Base-by-base conservation (phyloP, 192 early-diverging fungal species). In the Entomortierella beljakovae region DNA sequence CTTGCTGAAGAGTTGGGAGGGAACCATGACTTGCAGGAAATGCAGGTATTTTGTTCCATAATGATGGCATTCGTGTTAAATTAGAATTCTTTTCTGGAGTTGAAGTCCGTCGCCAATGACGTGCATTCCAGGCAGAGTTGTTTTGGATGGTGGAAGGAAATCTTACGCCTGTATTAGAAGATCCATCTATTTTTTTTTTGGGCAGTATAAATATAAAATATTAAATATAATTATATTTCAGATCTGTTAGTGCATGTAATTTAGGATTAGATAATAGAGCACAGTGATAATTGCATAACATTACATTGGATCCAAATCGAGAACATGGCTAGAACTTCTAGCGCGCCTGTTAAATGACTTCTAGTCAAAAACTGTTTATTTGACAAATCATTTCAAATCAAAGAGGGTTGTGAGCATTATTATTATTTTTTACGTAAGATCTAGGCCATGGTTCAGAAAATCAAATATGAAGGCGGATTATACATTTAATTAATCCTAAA, bases 51-150 rank as follows among this genome's bases (percentile, higher is more conserved):
- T 65, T 79, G 51, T 53, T 70, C 75, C 75, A 79, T 16, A 79
- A 79, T 10, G 66, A 52, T 0, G 75, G 64, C 22, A 61, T 6
- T 8, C 57, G 63, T 26, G 34, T 57, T 8, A 22, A 26, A 31
- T 69, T 68, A 38, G 48, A 57, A 26, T 38, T 50, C 56, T 70
- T 69, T 25, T 79, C 75, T 0, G 65, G 74, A 2, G 67, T 61
- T 4, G 67, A 46, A 16, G 34, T 70, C 37, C 75, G 43, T 4
- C 75, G 60, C 75, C 75, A 79, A 33, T 79, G 75, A 33, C 68
- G 59, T 18, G 65, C 53, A 37, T 68, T 62, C 50, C 52, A 37
- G 15, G 52, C 57, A 2, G 71, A 61, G 37, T 33, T 49, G 26
- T 25, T 33, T n/a, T 65, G 38, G 11, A 50, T 20, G 0, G 46